Evolutionary conservation across 306 rosid species (phyloP), one percentile per base, ranked within the genome.

Genomic region (Dicorynia guianensis): DNA sequence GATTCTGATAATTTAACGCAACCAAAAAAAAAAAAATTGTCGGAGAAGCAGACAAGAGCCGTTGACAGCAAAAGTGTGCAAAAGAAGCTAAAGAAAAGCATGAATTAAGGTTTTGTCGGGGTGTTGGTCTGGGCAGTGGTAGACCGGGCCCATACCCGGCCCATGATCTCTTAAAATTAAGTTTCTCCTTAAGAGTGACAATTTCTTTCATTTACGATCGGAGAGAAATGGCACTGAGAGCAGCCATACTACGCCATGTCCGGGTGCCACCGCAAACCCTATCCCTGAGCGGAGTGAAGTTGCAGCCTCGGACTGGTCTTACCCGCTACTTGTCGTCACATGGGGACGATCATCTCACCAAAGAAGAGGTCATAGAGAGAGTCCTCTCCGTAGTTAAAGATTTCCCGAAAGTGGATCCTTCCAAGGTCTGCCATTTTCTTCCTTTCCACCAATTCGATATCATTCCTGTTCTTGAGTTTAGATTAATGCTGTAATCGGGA

Each of bases 321-420:
- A 20, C 85, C 63, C 87, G 93, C 25, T 76, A 65, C 54, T 55
- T 85, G 64, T 88, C 93, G 7, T 82, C 89, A 0, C 87, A 80
- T 80, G 74, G 74, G 6, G 87, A 83, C 44, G 93, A 88, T 69
- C 87, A 79, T 63, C 63, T 87, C 64, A 54, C 91, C 72, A 90
- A 89, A 75, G 86, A 85, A 36, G 92, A 90, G 67, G 97, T 95
- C 69, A 68, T 76, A 56, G 84, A 90, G 6, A 88, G 99, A 82
- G 97, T 95, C 50, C 96, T 95, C 76, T 71, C 97, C 38, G 97
- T 95, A 12, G 71, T 95, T 81, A 92, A 85, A 83, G 77, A 89
- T 82, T 93, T 87, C 87, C 97, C 97, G 75, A 95, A 92, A 88
- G 88, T 95, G 14, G 97, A 95, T 83, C 97, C 99, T 70, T 85